Conservation (phyloP, 164 flowering plant species). For the Annona squamosa region DNA sequence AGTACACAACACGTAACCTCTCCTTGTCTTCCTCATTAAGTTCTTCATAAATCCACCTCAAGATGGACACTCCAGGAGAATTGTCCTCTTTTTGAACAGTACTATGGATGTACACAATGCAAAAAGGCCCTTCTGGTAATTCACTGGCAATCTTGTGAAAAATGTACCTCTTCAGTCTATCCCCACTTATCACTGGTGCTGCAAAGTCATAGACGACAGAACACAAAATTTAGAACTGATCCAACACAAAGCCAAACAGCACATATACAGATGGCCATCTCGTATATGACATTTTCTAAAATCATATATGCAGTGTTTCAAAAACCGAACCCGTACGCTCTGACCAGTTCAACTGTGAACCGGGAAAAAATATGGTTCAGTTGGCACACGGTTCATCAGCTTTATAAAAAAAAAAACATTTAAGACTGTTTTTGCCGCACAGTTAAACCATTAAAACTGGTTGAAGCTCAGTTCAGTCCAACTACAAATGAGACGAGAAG, state of each 20-base stretch:
- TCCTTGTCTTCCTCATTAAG: slow-evolving; percentile 63
- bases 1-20: slow-evolving; percentile 76
- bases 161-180: slow-evolving; percentile 74
- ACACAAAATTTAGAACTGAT: background rate
- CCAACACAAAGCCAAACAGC: background rate
- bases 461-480: no score
- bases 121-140: slow-evolving; percentile 75
- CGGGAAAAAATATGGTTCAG: no score
- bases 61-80: slow-evolving; percentile 71
- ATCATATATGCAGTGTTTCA: no score
- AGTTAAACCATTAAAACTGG: no score
- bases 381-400: no score
- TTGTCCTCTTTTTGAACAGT: slow-evolving; percentile 85
- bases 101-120: slow-evolving; percentile 78
- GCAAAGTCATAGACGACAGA: slow-evolving; percentile 9
- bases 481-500: no score
- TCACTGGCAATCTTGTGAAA: slow-evolving; percentile 58
- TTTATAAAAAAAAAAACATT: no score
- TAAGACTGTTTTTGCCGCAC: no score
- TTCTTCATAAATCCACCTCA: slow-evolving; percentile 96
- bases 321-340: no score
- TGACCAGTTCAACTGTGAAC: no score
- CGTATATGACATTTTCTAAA: background rate
- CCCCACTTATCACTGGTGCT: slow-evolving; percentile 75
- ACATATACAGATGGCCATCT: background rate